These are phyloP conservation scores for Magnolia kwangsiensis DNA, from an alignment of 164 flowering plant species.

Conservation along the genomic window DNA sequence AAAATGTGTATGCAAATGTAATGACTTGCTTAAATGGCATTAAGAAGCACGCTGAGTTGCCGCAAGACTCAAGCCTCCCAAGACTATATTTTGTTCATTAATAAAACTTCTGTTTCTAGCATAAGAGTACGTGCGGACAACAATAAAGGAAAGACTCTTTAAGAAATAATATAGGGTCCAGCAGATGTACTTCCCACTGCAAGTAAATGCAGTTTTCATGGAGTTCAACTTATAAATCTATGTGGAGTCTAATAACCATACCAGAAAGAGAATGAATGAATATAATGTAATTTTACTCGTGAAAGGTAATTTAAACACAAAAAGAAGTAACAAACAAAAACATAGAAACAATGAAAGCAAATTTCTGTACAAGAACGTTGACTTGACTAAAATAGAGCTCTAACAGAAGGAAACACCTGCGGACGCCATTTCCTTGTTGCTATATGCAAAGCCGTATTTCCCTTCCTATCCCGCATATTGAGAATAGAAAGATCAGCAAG, in stretches of 20 bases:
- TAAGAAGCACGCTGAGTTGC: no score
- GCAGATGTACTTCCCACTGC: background rate
- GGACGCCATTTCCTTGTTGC: conserved; percentile 86
- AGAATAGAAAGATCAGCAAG: conserved; percentile 59
- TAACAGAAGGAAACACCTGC: conserved; percentile 41
- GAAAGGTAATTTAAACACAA: background rate
- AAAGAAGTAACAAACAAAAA: background rate
- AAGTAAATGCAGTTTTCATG: background rate
- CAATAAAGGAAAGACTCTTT: background rate
- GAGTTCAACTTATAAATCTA: background rate
- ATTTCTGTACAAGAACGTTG: background rate
- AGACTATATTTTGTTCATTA: no score
- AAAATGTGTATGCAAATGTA: no score
- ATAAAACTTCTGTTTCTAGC: no score
- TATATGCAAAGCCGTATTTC: conserved; percentile 86
- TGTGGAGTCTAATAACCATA: background rate
- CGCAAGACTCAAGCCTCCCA: no score
- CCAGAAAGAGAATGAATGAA: background rate
- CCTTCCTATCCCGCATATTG: conserved; percentile 90
- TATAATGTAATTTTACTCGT: background rate
- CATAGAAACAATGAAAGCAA: background rate
- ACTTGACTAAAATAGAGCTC: background rate
- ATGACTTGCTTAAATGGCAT: no score
- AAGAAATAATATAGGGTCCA: background rate
- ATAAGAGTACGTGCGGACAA: no score